These are phyloP conservation scores for Cryptomeria japonica DNA, from an alignment of 75 land plant species.

Conservation along the genomic window DNA sequence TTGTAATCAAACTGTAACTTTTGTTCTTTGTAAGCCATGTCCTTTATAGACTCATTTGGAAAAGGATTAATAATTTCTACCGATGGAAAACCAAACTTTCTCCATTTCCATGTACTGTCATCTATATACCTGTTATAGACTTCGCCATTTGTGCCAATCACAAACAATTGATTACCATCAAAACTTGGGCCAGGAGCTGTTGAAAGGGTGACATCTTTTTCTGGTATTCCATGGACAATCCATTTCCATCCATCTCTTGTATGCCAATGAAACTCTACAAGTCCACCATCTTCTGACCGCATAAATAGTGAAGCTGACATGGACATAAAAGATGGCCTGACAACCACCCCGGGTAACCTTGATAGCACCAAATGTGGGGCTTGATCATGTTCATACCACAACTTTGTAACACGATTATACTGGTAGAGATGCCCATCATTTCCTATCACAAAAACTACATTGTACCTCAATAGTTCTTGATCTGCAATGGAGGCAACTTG, in stretches of 20 bases:
- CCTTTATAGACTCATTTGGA: slow-evolving; percentile 5
- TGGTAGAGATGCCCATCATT: slow-evolving; percentile 63
- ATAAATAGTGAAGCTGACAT: slow-evolving; percentile 70
- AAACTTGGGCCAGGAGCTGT: slow-evolving; percentile 74
- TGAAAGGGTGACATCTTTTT: slow-evolving; percentile 38
- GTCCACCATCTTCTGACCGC: slow-evolving; percentile 63
- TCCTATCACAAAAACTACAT: slow-evolving; percentile 72
- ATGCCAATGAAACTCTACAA: slow-evolving; percentile 69
- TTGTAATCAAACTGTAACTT: not conserved
- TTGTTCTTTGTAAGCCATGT: not conserved
- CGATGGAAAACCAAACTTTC: slow-evolving; percentile 46
- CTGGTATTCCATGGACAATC: slow-evolving; percentile 74
- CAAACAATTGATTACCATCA: slow-evolving; percentile 47
- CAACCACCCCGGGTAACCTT: slow-evolving; percentile 56
- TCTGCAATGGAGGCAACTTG: slow-evolving; percentile 68
- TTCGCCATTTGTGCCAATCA: slow-evolving; percentile 69
- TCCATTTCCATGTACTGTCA: slow-evolving; percentile 63
- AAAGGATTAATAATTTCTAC: slow-evolving; percentile 8
- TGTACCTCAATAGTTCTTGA: slow-evolving; percentile 62
- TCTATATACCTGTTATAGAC: slow-evolving; percentile 58
- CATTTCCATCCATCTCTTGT: slow-evolving; percentile 71
- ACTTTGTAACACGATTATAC: slow-evolving; percentile 64
- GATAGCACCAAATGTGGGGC: slow-evolving; percentile 63
- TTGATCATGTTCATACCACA: slow-evolving; percentile 73
- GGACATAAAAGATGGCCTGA: slow-evolving; percentile 42